phyloP scores from a whole-genome alignment of 768 basidiomycete species.

The Coprinellus micaceus region DNA sequence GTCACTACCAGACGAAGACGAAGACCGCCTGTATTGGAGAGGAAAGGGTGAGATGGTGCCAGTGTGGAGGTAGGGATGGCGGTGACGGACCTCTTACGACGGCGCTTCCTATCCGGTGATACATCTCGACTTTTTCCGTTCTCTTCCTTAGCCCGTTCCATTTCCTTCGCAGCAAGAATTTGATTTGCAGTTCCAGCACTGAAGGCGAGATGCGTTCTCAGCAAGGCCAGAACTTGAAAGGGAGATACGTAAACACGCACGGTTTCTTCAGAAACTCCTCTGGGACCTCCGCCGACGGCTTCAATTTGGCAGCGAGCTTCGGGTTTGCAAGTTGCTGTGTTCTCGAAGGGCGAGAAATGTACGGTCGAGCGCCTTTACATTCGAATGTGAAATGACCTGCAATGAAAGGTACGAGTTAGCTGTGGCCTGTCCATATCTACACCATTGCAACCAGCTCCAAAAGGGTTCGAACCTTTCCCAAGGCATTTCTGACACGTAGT shows the following conservation, averaged over 20 bases:
- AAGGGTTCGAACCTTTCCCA: constrained; percentile 60
- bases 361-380: constrained; percentile 79
- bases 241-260: too few relatives aligned
- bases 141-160: constrained; percentile 52
- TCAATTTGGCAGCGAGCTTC: constrained; percentile 58
- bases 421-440: too few relatives aligned
- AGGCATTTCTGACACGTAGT: constrained; percentile 86
- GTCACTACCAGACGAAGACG: constrained; percentile 29
- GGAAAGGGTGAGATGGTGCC: neutral
- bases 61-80: neutral
- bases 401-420: too few relatives aligned
- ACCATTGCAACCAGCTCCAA: too few relatives aligned
- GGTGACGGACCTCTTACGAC: constrained; percentile 3
- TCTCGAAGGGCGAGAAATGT: constrained; percentile 85
- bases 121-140: constrained; percentile 32
- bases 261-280: constrained; percentile 88
- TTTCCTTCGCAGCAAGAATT: constrained; percentile 81
- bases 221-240: neutral
- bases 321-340: constrained; percentile 86
- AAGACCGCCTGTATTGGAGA: constrained; percentile 11
- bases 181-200: constrained; percentile 81
- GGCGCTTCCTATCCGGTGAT: constrained; percentile 34
- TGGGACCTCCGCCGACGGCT: constrained; percentile 79
- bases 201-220: neutral
- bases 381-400: constrained; percentile 88